Evolutionary conservation across 495 filamentous ascomycete genomes (phyloP).

Genomic region (Cercophora sp.): DNA sequence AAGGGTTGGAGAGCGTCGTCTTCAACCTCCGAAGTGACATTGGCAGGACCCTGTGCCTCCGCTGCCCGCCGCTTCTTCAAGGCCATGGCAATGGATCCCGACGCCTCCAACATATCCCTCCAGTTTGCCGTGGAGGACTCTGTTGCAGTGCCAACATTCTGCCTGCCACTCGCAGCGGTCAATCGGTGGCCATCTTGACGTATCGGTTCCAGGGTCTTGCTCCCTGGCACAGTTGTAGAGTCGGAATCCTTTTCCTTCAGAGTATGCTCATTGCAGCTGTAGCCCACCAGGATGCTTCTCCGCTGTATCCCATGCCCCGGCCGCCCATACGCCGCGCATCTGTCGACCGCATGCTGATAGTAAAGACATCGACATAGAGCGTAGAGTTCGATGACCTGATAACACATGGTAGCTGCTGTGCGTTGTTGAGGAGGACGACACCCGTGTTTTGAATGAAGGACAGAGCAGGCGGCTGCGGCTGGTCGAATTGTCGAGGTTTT

Average conservation of each 20-base stretch:
- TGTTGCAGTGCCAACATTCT: too few species aligned
- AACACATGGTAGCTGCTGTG: too few species aligned
- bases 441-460: too few species aligned
- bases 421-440: too few species aligned
- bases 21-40: not conserved
- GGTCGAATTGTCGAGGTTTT: too few species aligned
- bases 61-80: not conserved
- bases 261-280: not conserved
- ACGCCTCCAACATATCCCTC: too few species aligned
- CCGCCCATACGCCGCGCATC: conserved; percentile 60
- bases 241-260: not conserved
- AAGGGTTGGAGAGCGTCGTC: not conserved
- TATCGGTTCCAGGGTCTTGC: not conserved
- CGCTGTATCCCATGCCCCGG: not conserved
- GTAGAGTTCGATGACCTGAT: conserved; percentile 69
- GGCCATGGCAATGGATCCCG: too few species aligned
- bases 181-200: not conserved
- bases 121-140: too few species aligned
- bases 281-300: not conserved
- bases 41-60: not conserved
- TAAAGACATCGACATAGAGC: conserved; percentile 79
- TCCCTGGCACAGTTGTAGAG: too few species aligned
- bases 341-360: conserved; percentile 72
- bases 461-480: too few species aligned
- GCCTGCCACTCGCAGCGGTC: not conserved